Conservation (phyloP, 176 grass and related monocot species). For the Paspalum vaginatum region DNA sequence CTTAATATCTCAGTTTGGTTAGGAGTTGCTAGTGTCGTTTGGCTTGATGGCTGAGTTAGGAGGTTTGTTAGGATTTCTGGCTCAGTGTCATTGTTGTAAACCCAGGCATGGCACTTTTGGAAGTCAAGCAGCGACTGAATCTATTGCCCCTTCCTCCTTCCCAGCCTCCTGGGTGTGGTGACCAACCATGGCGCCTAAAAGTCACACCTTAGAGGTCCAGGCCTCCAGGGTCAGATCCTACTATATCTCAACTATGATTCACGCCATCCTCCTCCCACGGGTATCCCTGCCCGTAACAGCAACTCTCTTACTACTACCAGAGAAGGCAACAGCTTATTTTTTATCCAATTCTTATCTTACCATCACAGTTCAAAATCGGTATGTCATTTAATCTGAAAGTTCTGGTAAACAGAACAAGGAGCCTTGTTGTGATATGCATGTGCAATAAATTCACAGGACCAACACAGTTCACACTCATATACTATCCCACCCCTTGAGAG, state of each 20-base stretch:
- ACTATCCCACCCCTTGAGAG: no score
- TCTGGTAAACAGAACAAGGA: slow-evolving; percentile 1
- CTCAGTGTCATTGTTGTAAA: not conserved
- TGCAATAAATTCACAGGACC: slow-evolving; percentile 12
- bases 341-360: not conserved
- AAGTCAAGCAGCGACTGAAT: not conserved
- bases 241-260: not conserved
- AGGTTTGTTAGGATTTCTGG: not conserved
- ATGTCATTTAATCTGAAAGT: not conserved
- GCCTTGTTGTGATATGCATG: not conserved
- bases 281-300: not conserved
- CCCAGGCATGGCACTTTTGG: not conserved
- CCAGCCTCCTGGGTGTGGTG: not conserved
- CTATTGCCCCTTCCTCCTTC: not conserved
- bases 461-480: not conserved
- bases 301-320: not conserved
- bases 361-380: not conserved
- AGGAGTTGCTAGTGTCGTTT: not conserved
- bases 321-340: not conserved
- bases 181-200: not conserved
- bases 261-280: not conserved
- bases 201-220: no score
- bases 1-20: not conserved
- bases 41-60: not conserved
- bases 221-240: no score